Evolutionary conservation across 1,284 basidiomycete genomes (phyloP), one percentile per base, ranked within the genome.

Genomic region (Tranzscheliella williamsii): DNA sequence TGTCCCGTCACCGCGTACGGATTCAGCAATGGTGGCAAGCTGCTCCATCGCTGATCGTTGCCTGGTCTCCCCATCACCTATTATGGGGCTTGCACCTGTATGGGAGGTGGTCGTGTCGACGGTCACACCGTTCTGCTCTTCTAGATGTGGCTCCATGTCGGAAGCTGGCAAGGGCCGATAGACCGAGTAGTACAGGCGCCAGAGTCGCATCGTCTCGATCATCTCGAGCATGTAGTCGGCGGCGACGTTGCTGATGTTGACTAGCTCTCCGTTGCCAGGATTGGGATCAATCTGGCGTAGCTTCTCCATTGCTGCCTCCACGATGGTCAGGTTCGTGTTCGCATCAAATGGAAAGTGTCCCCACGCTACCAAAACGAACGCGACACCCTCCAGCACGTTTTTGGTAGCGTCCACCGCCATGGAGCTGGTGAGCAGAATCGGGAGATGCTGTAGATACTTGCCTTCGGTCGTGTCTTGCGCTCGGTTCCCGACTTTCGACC

Each of bases 151-250:
- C n/a, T n/a, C n/a, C n/a, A n/a, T n/a, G 26, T 27, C 8, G 26
- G 8, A 8, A 8, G 15, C 26, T 15, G 42, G 38, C 2, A 42
- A 29, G 3, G 41, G 53, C 17, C 53, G 42, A 38, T 56, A 56
- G n/a, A 56, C 53, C 2, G 45, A 42, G 22, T 56, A 50, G 24
- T 45, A 56, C 1, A 56, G 24, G 16, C 42, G 32, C 53, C 53
- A 56, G 9, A 45, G 38, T 22, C 20, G 33, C 3, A 40, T 33
- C 15, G 38, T 56, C 4, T 50, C 46, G 9, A 50, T 7, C 53
- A 56, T 50, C 24, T 56, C 53, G 1, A 38, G 33, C 13, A 50
- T 45, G 26, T 41, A 49, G 7, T 49, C 47, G 6, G 53, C 42
- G 1, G 53, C 38, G 9, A 50, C 30, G 8, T 37, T 30, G 2